Conservation (phyloP, 257 asterid genomes). For the Striga asiatica region DNA sequence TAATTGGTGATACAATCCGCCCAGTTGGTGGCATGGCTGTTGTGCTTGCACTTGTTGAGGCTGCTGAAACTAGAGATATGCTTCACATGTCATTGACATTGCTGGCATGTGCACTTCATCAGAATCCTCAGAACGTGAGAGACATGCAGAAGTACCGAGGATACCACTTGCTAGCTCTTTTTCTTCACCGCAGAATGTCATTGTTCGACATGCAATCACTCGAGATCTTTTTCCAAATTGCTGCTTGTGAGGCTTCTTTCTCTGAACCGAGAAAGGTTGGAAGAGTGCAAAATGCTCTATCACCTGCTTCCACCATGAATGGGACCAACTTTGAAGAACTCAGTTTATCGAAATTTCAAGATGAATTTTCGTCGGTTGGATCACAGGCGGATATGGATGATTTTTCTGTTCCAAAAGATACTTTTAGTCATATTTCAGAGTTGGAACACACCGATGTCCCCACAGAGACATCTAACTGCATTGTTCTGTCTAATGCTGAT, state of each 20-base stretch:
- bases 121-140: constrained; percentile 91
- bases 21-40: constrained; percentile 95
- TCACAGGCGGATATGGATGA: constrained; percentile 92
- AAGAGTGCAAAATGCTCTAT: constrained; percentile 30
- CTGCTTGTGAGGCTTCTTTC: constrained; percentile 98
- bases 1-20: constrained; percentile 85
- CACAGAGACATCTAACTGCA: constrained; percentile 87
- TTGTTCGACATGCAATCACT: constrained; percentile 96
- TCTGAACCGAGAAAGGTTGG: constrained; percentile 68
- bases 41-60: constrained; percentile 95
- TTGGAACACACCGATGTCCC: constrained; percentile 67
- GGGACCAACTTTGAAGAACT: constrained; percentile 70
- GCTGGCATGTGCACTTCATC: constrained; percentile 88
- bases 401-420: constrained; percentile 82
- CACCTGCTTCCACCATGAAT: constrained; percentile 42
- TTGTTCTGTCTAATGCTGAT: constrained; percentile 91
- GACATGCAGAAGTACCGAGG: constrained; percentile 96
- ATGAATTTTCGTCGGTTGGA: constrained; percentile 81
- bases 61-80: constrained; percentile 97
- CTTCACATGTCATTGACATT: constrained; percentile 89
- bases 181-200: constrained; percentile 86
- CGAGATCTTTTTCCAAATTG: constrained; percentile 93
- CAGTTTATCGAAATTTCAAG: constrained; percentile 62
- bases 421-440: constrained; percentile 80
- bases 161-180: constrained; percentile 90